Conservation (phyloP, 2,329 filamentous ascomycete species). For the Taxawa tesnikishii region DNA sequence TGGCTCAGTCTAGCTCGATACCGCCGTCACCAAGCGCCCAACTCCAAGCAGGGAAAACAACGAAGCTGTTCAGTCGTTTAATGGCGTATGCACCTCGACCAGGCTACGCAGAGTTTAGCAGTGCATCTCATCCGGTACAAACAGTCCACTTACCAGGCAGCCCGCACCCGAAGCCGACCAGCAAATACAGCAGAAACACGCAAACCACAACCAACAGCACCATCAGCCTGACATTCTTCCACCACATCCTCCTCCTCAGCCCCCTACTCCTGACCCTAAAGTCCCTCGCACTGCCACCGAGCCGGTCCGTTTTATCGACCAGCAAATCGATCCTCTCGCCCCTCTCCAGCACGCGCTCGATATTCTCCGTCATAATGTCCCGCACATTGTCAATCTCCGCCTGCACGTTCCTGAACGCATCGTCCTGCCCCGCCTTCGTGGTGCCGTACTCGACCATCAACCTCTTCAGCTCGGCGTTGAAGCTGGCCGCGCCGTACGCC, state of each 20-base stretch:
- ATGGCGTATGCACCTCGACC: constrained; percentile 23
- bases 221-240: constrained; percentile 98
- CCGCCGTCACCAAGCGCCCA: too few species aligned
- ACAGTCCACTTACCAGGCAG: constrained; percentile 39
- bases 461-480: constrained; percentile 65
- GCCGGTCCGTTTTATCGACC: constrained; percentile 89
- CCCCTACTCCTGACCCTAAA: constrained; percentile 81
- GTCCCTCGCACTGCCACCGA: constrained; percentile 79
- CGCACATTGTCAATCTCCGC: constrained; percentile 85
- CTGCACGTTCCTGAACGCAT: constrained; percentile 74
- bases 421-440: constrained; percentile 59
- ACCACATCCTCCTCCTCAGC: constrained; percentile 93
- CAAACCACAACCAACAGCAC: constrained; percentile 61
- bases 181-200: constrained; percentile 57
- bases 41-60: too few species aligned
- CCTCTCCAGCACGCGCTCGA: constrained; percentile 75
- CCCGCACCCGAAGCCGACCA: constrained; percentile 62
- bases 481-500: constrained; percentile 79
- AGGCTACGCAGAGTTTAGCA: constrained; percentile 15
- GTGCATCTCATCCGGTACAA: background rate
- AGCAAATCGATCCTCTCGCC: constrained; percentile 88
- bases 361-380: constrained; percentile 91
- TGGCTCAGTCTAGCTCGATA: too few species aligned
- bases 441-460: constrained; percentile 80
- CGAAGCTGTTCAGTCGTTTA: too few species aligned